phyloP scores from a whole-genome alignment of 2,329 filamentous ascomycete genomes.

The Dothideomycetidae sp. region DNA sequence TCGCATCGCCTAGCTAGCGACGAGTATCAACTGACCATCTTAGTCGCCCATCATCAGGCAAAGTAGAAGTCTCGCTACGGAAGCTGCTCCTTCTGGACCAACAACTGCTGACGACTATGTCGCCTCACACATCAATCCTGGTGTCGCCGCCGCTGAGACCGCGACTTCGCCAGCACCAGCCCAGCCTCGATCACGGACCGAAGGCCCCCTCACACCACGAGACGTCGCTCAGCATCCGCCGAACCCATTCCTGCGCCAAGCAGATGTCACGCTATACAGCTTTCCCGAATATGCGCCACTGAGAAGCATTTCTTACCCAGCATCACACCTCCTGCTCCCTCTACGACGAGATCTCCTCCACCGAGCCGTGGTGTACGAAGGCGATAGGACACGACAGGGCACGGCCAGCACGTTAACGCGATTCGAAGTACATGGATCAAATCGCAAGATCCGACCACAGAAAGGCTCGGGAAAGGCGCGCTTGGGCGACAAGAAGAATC shows the following conservation, averaged over 20 bases:
- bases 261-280: slow-evolving; percentile 72
- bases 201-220: slow-evolving; percentile 12
- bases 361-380: slow-evolving; percentile 83
- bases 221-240: slow-evolving; percentile 12
- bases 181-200: not conserved
- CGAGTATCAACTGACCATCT: too few species aligned
- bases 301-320: slow-evolving; percentile 61
- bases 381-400: slow-evolving; percentile 73
- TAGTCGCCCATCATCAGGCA: not conserved
- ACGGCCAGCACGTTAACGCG: slow-evolving; percentile 74
- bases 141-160: not conserved
- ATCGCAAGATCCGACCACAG: slow-evolving; percentile 67
- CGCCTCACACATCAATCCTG: not conserved
- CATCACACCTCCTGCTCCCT: slow-evolving; percentile 73
- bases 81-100: not conserved
- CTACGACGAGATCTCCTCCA: slow-evolving; percentile 85
- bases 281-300: slow-evolving; percentile 83
- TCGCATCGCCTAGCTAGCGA: too few species aligned
- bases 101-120: not conserved
- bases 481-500: slow-evolving; percentile 65
- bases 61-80: not conserved
- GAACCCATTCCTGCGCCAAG: slow-evolving; percentile 41
- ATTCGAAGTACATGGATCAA: slow-evolving; percentile 68
- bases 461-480: slow-evolving; percentile 77
- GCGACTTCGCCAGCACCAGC: not conserved